Evolutionary conservation across 1,284 basidiomycete genomes (phyloP), one percentile per base, ranked within the genome.

Genomic region (Phylloboletellus chloephorus): DNA sequence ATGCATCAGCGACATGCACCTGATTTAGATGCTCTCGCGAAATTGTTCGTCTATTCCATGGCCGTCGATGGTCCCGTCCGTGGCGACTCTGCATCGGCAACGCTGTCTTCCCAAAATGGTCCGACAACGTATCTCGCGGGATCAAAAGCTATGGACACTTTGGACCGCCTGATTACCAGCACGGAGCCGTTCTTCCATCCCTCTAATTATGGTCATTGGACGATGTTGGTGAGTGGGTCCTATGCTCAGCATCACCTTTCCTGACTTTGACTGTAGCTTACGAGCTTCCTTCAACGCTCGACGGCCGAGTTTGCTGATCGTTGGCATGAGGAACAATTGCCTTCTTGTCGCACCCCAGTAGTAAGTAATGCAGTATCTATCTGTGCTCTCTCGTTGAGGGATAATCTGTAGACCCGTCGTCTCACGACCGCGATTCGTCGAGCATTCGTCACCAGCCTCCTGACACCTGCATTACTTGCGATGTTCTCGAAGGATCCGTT

Each of bases 161-260:
- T 98, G 19, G 86, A 91, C 51, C 83, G 82, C 52, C 70, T 98
- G 31, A 79, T 98, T 42, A 95, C 90, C 10, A 94, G 90, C 48
- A 91, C 88, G 5, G 96, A 99, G 61, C 85, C 82, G 0, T 94
- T 85, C 67, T 96, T 95, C 63, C 92, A 96, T 61, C 90, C 90
- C 4, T 87, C 88, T 2, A 88, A 85, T 57, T 77, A 74, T 38
- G 87, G 87, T 2, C 65, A 71, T 37, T 88, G 85, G 82, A 80
- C 83, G 74, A 85, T 70, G 77, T 82, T 67, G 52, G 82, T 65
- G 36, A 44, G 49, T 46, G 12, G 11, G 7, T 32, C 15, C 2
- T 23, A 11, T 38, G 11, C 12, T 40, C 37, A 24, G 13, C 7
- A 15, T 11, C 11, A 34, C 22, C 26, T 23, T 30, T 38, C 20